Evolutionary conservation across 2,329 filamentous ascomycete species (phyloP), one percentile per base, ranked within the genome.

Genomic region (Verticillium isaacii): DNA sequence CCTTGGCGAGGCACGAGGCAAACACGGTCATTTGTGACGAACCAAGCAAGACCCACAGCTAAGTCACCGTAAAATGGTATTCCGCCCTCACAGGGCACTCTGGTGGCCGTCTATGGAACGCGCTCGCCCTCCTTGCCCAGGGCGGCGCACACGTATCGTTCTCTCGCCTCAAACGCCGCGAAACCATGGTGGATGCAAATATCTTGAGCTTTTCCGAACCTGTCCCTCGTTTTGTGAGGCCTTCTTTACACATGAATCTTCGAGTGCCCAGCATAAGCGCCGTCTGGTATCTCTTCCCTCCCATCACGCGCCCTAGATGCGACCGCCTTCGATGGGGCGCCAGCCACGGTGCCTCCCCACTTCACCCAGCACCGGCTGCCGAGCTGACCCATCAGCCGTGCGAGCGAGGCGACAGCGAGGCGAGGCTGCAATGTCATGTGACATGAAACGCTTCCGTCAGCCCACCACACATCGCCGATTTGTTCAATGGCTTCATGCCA

Each of bases 341-440:
- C 37, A 7, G 17, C 37, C 12, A 41, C 37, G 14, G 15, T 41
- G 37, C 37, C 37, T n/a, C 37, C 37, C 37, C 14, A 41, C 29
- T 29, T 29, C 29, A 17, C 12, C 37, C 37, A 41, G 7, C 37
- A 17, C 37, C 37, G 15, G 17, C 37, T 7, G 37, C 37, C 37
- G 37, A 7, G 15, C 37, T 41, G 12, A 15, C 2, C 15, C 4
- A 50, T 25, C 45, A 50, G 39, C 45, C 45, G n/a, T n/a, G 45
- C 45, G 45, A 50, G 17, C 45, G 25, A 56, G 17, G 25, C 54
- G 32, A 56, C 25, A 25, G 32, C 54, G 29, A 56, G 56, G 32
- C 54, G 29, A 56, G 56, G 56, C 56, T 29, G 4, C 56, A 19
- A 58, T 45, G 19, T 59, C 58, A 59, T 59, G 58, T 59, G 58